These are phyloP conservation scores for Phytopythium litorale DNA, from an alignment of 352 stramenopile species.

Conservation along the genomic window DNA sequence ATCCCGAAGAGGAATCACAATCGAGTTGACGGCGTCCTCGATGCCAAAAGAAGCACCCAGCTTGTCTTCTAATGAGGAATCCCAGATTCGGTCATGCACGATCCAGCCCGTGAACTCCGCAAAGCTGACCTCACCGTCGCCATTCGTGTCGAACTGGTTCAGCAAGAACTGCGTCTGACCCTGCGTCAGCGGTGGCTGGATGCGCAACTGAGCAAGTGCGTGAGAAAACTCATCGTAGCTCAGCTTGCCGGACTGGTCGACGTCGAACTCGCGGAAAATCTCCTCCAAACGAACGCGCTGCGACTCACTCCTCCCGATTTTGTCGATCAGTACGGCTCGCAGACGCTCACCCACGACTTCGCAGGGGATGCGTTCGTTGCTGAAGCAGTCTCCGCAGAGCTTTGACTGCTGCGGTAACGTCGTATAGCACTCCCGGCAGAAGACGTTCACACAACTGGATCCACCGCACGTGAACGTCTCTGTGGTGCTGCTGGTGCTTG, in stretches of 20 bases:
- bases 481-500: not conserved
- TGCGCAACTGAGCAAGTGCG: slow-evolving; percentile 37
- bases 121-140: slow-evolving; percentile 60
- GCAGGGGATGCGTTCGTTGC: slow-evolving; percentile 42
- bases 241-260: slow-evolving; percentile 54
- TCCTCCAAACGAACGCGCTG: slow-evolving; percentile 35
- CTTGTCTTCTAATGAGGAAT: not conserved
- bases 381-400: slow-evolving; percentile 74
- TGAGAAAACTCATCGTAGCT: slow-evolving; percentile 52
- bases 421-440: slow-evolving; percentile 53
- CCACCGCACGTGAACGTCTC: slow-evolving; percentile 33
- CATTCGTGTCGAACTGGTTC: slow-evolving; percentile 66
- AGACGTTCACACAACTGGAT: slow-evolving; percentile 52
- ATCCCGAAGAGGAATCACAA: slow-evolving; percentile 38
- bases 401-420: slow-evolving; percentile 43
- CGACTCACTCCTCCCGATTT: slow-evolving; percentile 37
- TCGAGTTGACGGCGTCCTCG: slow-evolving; percentile 17
- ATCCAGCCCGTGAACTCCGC: slow-evolving; percentile 71
- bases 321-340: slow-evolving; percentile 58
- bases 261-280: slow-evolving; percentile 55
- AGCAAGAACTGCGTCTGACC: slow-evolving; percentile 49
- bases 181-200: slow-evolving; percentile 49
- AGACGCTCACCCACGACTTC: slow-evolving; percentile 62
- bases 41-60: too few relatives aligned
- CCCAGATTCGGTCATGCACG: slow-evolving; percentile 55